Evolutionary conservation across 1,284 basidiomycete species (phyloP), one percentile per base, ranked within the genome.

Genomic region (Jaminaea rosea): DNA sequence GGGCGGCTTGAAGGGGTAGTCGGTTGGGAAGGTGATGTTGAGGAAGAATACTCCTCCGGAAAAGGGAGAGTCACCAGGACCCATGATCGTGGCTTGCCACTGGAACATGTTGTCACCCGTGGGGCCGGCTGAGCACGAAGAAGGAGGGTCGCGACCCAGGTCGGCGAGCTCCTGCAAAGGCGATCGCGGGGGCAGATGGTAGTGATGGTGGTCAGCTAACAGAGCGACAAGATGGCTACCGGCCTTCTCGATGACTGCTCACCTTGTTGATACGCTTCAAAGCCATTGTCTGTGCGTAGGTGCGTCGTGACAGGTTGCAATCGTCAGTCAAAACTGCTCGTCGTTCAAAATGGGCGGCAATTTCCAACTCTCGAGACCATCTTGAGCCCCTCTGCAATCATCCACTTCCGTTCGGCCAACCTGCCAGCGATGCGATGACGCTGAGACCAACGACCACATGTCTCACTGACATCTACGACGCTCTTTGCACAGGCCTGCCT

Each of bases 1-100:
- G 76, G 94, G 94, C 36, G 94, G 93, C 80, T 73, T 72, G 69
- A 73, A 73, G 28, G 70, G 72, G 60, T 73, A 72, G 63, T 72
- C 69, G 58, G 67, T 70, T 7, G 71, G 67, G 83, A 93, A 92
- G 46, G 82, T 84, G 76, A 93, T 88, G 53, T 83, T 62, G 63
- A 94, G 83, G 85, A 93, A 93, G 80, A 93, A 94, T 56, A 94
- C 90, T 76, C 91, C 91, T 67, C 91, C 91, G 29, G 91, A 84
- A 75, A 94, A 94, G 44, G 91, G 91, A 67, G 88, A 92, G 75
- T 94, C 91, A 69, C 85, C 84, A 87, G 71, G 71, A 13, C 71
- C 71, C 71, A 73, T 73, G 62, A 73, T 73, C 31, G 71, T 73
- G 9, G 71, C 71, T 58, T 73, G 71, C 71, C 71, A 73, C 59